A percentile compares a stretch with the other conserved stretches of the same genome.
Conservation (phyloP, 2,329 filamentous ascomycete species). For the Botrytis aclada region DNA sequence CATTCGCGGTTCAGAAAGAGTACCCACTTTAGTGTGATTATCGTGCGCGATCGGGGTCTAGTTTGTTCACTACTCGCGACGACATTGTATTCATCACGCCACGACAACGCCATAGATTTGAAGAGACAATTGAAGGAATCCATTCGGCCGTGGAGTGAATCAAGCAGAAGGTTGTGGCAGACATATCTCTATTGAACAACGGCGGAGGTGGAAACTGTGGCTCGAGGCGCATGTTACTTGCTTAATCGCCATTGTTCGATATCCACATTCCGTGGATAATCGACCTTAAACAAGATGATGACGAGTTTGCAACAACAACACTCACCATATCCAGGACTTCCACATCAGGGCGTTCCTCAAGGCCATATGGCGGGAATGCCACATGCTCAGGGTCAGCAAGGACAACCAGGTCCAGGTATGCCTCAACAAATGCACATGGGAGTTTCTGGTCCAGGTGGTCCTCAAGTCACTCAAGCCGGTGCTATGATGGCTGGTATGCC, state of each 20-base stretch:
- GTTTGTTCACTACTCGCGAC: slow-evolving; percentile 30
- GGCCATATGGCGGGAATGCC: slow-evolving; percentile 54
- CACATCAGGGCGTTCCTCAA: slow-evolving; percentile 65
- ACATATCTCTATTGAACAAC: slow-evolving; percentile 46
- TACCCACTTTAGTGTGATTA: slow-evolving; percentile 19
- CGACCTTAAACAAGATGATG: slow-evolving; percentile 58
- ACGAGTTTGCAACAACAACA: slow-evolving; percentile 64
- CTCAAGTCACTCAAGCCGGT: slow-evolving; percentile 66
- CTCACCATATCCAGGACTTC: slow-evolving; percentile 71
- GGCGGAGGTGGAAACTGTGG: slow-evolving; percentile 38
- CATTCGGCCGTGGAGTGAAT: slow-evolving; percentile 3
- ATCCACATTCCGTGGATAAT: slow-evolving; percentile 57
- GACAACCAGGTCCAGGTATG: slow-evolving; percentile 59
- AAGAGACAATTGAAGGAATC: slow-evolving; percentile 21
- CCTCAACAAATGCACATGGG: slow-evolving; percentile 72
- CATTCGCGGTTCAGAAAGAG: slow-evolving; percentile 15
- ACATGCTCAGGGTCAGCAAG: slow-evolving; percentile 62
- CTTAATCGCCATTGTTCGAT: slow-evolving; percentile 45
- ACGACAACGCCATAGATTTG: slow-evolving; percentile 13
- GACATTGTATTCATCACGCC: slow-evolving; percentile 17
- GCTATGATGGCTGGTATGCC: slow-evolving; percentile 76
- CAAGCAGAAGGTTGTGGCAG: slow-evolving; percentile 27
- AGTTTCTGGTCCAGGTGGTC: slow-evolving; percentile 66
- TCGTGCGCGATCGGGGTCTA: slow-evolving; percentile 28
- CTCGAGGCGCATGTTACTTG: slow-evolving; percentile 31